Conservation (phyloP, 148 eudicot species). For the Cornus kousa region DNA sequence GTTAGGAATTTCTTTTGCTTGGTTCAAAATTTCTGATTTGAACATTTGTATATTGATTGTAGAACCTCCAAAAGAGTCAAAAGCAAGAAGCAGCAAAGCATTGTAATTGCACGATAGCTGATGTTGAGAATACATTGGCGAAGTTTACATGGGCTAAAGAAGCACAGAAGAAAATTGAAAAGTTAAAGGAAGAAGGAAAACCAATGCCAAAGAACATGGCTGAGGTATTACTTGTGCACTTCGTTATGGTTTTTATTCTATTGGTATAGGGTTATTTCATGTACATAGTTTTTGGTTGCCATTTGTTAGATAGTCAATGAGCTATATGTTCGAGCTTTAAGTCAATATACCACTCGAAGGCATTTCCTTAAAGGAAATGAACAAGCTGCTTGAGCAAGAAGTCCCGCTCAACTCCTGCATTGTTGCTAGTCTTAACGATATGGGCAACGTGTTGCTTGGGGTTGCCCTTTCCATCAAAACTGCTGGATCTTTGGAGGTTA, state of each 20-base stretch:
- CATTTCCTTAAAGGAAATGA: too few species aligned
- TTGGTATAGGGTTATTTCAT: neutral
- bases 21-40: neutral
- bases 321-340: too few species aligned
- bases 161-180: slow-evolving; percentile 68
- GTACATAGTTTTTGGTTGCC: too few species aligned
- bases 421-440: too few species aligned
- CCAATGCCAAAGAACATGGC: slow-evolving; percentile 72
- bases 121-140: slow-evolving; percentile 61
- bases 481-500: too few species aligned
- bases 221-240: slow-evolving; percentile 48
- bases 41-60: slow-evolving; percentile 21
- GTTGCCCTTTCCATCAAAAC: too few species aligned
- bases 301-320: too few species aligned
- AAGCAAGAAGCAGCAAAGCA: slow-evolving; percentile 86
- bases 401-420: too few species aligned
- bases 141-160: slow-evolving; percentile 82
- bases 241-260: neutral
- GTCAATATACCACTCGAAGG: too few species aligned
- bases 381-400: too few species aligned
- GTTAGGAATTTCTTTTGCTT: neutral
- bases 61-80: slow-evolving; percentile 71
- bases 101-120: slow-evolving; percentile 67
- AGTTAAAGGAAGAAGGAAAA: slow-evolving; percentile 83
- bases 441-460: too few species aligned